Evolutionary conservation across 2,329 filamentous ascomycete species (phyloP).

Genomic region (Ascochyta fabae): DNA sequence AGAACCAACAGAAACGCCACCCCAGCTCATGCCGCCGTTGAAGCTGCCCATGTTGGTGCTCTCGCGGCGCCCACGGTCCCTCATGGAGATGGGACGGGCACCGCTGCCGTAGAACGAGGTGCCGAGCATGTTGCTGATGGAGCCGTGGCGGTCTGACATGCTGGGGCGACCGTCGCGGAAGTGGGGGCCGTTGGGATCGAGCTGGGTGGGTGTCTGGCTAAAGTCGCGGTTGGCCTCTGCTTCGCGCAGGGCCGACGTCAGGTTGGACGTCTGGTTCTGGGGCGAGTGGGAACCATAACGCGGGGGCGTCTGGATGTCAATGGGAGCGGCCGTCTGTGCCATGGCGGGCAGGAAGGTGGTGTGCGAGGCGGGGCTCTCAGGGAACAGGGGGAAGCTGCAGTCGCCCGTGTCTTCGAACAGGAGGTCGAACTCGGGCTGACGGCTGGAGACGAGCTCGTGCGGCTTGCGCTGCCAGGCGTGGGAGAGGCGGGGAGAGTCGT

Average conservation of each 20-base stretch:
- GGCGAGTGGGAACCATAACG: conserved; percentile 65
- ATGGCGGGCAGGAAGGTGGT: conserved; percentile 50
- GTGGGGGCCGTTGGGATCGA: conserved; percentile 45
- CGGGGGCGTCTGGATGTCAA: conserved; percentile 63
- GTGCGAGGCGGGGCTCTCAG: conserved; percentile 37
- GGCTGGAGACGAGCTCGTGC: conserved; percentile 42
- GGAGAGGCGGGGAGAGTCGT: conserved; percentile 47
- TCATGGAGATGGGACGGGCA: conserved; percentile 66
- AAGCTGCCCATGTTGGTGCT: conserved; percentile 67
- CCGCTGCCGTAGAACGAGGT: conserved; percentile 63
- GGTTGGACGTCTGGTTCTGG: conserved; percentile 67
- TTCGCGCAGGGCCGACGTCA: conserved; percentile 66
- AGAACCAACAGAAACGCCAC: conserved; percentile 92
- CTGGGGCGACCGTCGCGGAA: conserved; percentile 39
- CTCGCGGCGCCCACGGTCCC: conserved; percentile 62
- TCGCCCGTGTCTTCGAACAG: conserved; percentile 52
- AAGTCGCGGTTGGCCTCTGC: conserved; percentile 47
- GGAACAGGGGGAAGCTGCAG: conserved; percentile 50
- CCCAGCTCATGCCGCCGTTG: conserved; percentile 91
- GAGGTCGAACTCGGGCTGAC: conserved; percentile 43
- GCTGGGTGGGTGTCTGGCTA: conserved; percentile 51
- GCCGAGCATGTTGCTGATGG: conserved; percentile 55
- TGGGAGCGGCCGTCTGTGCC: conserved; percentile 61
- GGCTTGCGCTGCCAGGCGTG: conserved; percentile 56
- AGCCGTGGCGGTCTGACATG: conserved; percentile 59